Percentiles rank a stretch among this genome's conserved stretches.
Evolutionary conservation across 768 basidiomycete species (phyloP).

Genomic region (Trametes villosa): DNA sequence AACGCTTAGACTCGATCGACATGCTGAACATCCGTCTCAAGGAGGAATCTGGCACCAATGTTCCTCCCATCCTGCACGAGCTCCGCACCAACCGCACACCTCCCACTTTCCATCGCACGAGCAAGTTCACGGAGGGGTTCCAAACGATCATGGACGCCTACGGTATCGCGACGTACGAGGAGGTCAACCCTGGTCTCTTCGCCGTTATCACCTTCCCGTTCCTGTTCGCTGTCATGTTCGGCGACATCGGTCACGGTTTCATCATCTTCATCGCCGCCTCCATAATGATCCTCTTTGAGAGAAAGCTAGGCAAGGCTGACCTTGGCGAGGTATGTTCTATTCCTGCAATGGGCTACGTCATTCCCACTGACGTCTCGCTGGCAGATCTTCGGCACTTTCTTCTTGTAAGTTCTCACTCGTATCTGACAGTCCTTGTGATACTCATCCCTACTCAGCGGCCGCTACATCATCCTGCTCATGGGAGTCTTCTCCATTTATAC

Average conservation of each 20-base stretch:
- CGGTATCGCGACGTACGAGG: conserved; percentile 92
- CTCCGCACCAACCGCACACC: conserved; percentile 88
- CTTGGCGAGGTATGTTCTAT: conserved; percentile 67
- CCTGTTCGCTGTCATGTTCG: conserved; percentile 99
- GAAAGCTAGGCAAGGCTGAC: conserved; percentile 70
- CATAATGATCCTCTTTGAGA: conserved; percentile 88
- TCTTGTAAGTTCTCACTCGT: conserved; percentile 69
- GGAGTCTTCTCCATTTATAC: conserved; percentile 97
- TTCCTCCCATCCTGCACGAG: conserved; percentile 92
- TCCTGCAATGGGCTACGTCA: not conserved
- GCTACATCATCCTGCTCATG: conserved; percentile 98
- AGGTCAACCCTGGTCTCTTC: conserved; percentile 95
- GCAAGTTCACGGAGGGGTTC: conserved; percentile 96
- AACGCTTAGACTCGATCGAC: not conserved
- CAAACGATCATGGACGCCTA: conserved; percentile 99
- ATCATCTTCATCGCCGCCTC: conserved; percentile 78
- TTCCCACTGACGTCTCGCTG: not conserved
- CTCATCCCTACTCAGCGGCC: conserved; percentile 61
- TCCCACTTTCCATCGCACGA: conserved; percentile 92
- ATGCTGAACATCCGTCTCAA: conserved; percentile 24
- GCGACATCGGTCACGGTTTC: conserved; percentile 95
- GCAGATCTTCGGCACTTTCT: conserved; percentile 86
- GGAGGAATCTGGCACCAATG: conserved; percentile 91
- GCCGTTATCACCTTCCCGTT: conserved; percentile 95
- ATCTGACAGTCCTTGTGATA: conserved; percentile 25